phyloP scores from a whole-genome alignment of 768 basidiomycete species.

The Calocybe indica region DNA sequence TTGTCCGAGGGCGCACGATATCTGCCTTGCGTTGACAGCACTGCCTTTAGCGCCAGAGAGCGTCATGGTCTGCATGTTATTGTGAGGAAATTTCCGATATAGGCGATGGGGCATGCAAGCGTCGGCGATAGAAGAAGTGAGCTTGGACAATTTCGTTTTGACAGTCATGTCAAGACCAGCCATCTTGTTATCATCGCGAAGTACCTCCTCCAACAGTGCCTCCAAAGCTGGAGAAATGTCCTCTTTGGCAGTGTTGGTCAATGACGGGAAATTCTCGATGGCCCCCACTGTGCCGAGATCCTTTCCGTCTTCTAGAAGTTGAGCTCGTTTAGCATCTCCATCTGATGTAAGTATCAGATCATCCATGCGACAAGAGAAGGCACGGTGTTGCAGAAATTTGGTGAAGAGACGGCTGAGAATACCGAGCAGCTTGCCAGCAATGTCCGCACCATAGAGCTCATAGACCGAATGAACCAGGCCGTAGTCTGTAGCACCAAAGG shows the following conservation, averaged over 20 bases:
- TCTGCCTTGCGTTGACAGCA: slow-evolving; percentile 94
- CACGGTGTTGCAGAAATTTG: slow-evolving; percentile 93
- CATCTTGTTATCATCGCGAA: slow-evolving; percentile 96
- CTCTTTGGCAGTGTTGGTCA: slow-evolving; percentile 40
- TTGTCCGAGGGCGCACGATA: slow-evolving; percentile 96
- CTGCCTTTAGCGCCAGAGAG: slow-evolving; percentile 97
- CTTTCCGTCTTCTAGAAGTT: slow-evolving; percentile 60
- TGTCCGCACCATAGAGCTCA: slow-evolving; percentile 87
- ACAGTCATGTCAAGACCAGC: slow-evolving; percentile 92
- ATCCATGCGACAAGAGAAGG: slow-evolving; percentile 98
- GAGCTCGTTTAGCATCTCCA: slow-evolving; percentile 65
- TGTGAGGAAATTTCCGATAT: slow-evolving; percentile 91
- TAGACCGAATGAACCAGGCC: slow-evolving; percentile 97
- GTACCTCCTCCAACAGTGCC: slow-evolving; percentile 79
- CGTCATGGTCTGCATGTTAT: slow-evolving; percentile 99
- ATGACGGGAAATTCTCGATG: slow-evolving; percentile 84
- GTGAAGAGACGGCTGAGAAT: slow-evolving; percentile 93
- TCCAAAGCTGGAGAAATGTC: slow-evolving; percentile 56
- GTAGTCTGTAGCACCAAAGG: slow-evolving; percentile 93
- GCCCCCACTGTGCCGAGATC: slow-evolving; percentile 83
- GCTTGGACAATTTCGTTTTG: slow-evolving; percentile 77
- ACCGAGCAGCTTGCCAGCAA: slow-evolving; percentile 87
- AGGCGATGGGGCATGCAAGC: slow-evolving; percentile 82
- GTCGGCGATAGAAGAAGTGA: slow-evolving; percentile 88
- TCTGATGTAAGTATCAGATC: slow-evolving; percentile 85